phyloP scores from a whole-genome alignment of 2,329 filamentous ascomycete genomes.

The Thelonectria blattea region DNA sequence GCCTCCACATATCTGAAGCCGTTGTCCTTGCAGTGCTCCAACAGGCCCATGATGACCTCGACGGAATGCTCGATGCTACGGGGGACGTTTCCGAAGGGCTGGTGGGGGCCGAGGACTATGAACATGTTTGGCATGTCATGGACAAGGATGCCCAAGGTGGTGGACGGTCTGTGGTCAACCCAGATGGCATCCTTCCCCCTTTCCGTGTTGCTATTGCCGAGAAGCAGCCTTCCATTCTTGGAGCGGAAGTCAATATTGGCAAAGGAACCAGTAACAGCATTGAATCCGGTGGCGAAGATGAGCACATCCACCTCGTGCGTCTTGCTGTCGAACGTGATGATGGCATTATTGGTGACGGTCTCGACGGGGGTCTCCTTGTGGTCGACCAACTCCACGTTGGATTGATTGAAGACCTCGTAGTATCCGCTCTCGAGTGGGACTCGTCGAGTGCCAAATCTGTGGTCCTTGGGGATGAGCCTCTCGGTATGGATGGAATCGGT shows the following conservation, averaged over 20 bases:
- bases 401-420: conserved; percentile 25
- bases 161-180: conserved; percentile 15
- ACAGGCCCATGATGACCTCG: no score
- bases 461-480: no score
- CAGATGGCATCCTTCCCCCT: no score
- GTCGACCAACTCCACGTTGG: conserved; percentile 23
- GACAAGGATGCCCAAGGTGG: conserved; percentile 17
- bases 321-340: conserved; percentile 6
- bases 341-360: conserved; percentile 15
- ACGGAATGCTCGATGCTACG: no score
- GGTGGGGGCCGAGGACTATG: conserved; percentile 18
- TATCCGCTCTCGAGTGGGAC: conserved; percentile 23
- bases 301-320: conserved; percentile 23
- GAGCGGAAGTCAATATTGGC: no score
- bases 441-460: no score
- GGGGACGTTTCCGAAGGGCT: conserved; percentile 22
- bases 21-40: no score
- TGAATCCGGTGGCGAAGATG: conserved; percentile 26
- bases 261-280: conserved; percentile 24
- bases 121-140: conserved; percentile 25
- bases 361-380: conserved; percentile 6
- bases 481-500: no score
- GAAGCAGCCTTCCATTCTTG: no score
- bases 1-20: no score
- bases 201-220: no score